Evolutionary conservation across 1,139 yeast species (phyloP).

Genomic region (Taphrina wiesneri): DNA sequence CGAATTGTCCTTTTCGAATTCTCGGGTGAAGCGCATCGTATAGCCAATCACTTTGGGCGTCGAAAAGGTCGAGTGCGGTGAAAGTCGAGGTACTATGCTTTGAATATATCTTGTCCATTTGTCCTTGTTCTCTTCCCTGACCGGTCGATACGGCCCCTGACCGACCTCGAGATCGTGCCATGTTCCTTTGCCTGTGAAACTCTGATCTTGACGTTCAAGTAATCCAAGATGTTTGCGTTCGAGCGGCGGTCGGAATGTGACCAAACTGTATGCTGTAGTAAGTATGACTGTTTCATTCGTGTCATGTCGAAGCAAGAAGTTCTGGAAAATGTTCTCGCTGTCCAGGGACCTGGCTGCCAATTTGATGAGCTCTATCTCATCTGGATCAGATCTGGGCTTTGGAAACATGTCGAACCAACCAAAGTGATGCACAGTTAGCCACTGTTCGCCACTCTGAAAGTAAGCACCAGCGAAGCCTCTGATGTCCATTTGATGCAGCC

Average conservation of each 20-base stretch:
- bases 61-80: neutral
- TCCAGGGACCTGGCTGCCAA: constrained; percentile 6
- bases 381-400: constrained; percentile 5
- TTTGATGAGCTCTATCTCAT: constrained; percentile 1
- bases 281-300: neutral
- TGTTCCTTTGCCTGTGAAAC: constrained; percentile 8
- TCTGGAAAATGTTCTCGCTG: constrained; percentile 5
- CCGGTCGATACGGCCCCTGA: constrained; percentile 3
- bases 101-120: constrained; percentile 1
- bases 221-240: constrained; percentile 7
- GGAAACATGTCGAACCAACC: constrained; percentile 30
- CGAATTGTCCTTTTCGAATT: neutral
- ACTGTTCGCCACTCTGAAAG: constrained; percentile 9
- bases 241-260: constrained; percentile 1
- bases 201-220: constrained; percentile 5
- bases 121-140: constrained; percentile 6
- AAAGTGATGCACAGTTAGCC: constrained; percentile 19
- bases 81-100: neutral
- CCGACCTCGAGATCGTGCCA: constrained; percentile 17
- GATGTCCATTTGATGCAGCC: constrained; percentile 2
- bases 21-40: neutral
- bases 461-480: neutral
- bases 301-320: neutral
- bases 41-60: neutral
- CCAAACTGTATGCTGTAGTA: constrained; percentile 7